Percentiles rank a stretch among this genome's conserved stretches.
phyloP scores from a whole-genome alignment of 306 rosid species.

The Lupinus albus region DNA sequence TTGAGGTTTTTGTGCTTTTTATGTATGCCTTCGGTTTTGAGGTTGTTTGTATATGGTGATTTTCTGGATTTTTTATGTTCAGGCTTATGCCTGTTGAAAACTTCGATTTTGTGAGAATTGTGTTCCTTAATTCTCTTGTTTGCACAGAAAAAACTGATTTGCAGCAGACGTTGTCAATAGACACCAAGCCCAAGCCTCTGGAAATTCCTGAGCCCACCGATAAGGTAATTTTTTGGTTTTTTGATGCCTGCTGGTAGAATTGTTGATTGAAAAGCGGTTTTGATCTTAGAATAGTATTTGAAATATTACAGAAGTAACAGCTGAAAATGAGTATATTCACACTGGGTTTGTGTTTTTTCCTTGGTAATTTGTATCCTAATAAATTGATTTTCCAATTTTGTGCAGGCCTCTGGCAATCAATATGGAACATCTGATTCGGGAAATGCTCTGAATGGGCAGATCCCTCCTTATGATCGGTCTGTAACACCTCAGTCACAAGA shows the following conservation, averaged over 20 bases:
- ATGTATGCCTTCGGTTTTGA: background rate
- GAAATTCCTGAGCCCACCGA: conserved; percentile 82
- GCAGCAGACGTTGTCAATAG: conserved; percentile 82
- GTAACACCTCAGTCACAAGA: conserved; percentile 72
- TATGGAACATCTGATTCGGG: conserved; percentile 76
- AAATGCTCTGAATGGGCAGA: conserved; percentile 71
- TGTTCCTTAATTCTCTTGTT: conserved; percentile 58
- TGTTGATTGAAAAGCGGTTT: background rate
- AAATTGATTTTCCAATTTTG: background rate
- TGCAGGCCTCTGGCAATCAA: conserved; percentile 70
- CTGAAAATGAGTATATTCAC: background rate
- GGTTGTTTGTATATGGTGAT: too few species aligned
- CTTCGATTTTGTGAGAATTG: conserved; percentile 18
- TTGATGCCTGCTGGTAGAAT: too few species aligned
- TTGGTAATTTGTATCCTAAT: background rate
- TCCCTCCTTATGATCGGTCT: conserved; percentile 70
- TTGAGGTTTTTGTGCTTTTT: too few species aligned
- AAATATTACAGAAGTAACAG: background rate
- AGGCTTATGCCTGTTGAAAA: background rate
- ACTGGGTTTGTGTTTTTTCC: background rate
- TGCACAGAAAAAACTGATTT: conserved; percentile 80
- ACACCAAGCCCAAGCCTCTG: conserved; percentile 75
- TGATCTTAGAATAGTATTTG: background rate
- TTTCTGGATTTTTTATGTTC: background rate
- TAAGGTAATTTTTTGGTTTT: conserved; percentile 52